These are phyloP conservation scores for Nepenthes gracilis DNA, from an alignment of 148 eudicot species.

Conservation along the genomic window DNA sequence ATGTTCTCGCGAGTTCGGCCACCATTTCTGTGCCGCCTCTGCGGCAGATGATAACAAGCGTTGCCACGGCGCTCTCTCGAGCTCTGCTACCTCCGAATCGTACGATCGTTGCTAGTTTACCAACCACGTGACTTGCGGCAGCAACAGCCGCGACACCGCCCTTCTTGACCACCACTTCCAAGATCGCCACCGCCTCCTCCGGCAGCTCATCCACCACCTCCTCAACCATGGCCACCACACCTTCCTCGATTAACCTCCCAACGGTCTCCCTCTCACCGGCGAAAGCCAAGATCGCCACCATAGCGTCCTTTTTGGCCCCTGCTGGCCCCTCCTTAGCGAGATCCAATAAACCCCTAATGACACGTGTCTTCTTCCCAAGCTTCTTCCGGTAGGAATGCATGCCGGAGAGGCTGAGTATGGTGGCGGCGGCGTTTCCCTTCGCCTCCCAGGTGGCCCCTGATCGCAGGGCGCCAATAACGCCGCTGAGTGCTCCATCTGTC, in stretches of 20 bases:
- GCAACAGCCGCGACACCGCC: conserved; percentile 64
- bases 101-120: conserved; percentile 30
- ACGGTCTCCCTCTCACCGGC: conserved; percentile 73
- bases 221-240: conserved; percentile 42
- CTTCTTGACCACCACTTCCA: conserved; percentile 66
- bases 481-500: conserved; percentile 57
- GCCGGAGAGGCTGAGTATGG: conserved; percentile 61
- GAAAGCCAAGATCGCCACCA: conserved; percentile 68
- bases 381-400: conserved; percentile 42
- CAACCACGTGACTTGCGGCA: conserved; percentile 34
- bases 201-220: conserved; percentile 39
- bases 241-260: conserved; percentile 52
- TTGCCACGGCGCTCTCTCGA: conserved; percentile 65
- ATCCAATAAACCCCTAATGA: conserved; percentile 60
- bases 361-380: conserved; percentile 63
- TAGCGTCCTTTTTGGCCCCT: conserved; percentile 49
- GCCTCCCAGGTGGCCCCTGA: conserved; percentile 90
- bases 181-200: conserved; percentile 54
- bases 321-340: conserved; percentile 54
- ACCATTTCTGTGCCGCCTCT: conserved; percentile 78
- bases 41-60: conserved; percentile 62
- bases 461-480: conserved; percentile 58
- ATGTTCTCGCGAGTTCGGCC: conserved; percentile 50
- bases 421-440: conserved; percentile 87
- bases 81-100: conserved; percentile 61